Evolutionary conservation across 208 protist genomes (phyloP).

Genomic region (Crithidia thermophila): DNA sequence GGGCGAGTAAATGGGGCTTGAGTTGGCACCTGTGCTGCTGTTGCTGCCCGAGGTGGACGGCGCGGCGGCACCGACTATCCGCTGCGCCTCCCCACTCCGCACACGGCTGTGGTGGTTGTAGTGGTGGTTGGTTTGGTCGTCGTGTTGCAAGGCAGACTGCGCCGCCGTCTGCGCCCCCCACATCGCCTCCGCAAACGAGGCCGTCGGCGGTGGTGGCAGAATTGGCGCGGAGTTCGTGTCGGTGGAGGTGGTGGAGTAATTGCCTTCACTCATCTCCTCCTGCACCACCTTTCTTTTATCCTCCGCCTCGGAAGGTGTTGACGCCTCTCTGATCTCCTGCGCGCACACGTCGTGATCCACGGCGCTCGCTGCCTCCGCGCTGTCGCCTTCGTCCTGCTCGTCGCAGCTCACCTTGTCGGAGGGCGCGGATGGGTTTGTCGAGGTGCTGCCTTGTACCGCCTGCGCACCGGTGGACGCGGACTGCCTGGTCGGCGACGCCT

Average conservation of each 20-base stretch:
- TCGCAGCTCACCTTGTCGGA: too few species aligned
- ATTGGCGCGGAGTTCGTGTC: slow-evolving; percentile 25
- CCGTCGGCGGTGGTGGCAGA: slow-evolving; percentile 19
- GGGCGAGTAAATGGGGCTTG: slow-evolving; percentile 11
- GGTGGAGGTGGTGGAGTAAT: slow-evolving; percentile 20
- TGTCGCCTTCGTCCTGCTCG: too few species aligned
- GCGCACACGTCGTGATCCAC: too few species aligned
- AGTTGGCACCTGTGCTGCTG: slow-evolving; percentile 1
- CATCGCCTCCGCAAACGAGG: slow-evolving; percentile 12
- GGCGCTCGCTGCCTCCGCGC: too few species aligned
- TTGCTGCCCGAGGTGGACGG: background rate
- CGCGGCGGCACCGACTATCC: background rate
- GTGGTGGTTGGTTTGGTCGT: background rate
- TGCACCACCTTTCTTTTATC: too few species aligned
- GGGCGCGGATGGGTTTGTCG: too few species aligned
- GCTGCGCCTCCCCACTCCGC: background rate
- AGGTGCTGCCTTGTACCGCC: too few species aligned
- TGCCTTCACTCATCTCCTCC: too few species aligned
- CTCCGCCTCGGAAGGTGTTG: too few species aligned
- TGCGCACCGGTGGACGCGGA: too few species aligned
- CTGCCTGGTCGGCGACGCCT: too few species aligned
- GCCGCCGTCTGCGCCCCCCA: slow-evolving; percentile 6
- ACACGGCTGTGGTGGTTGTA: background rate
- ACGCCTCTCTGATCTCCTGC: too few species aligned
- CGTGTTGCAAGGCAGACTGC: background rate